Conservation (phyloP, 2,329 filamentous ascomycete species). For the Madurella mycetomatis region DNA sequence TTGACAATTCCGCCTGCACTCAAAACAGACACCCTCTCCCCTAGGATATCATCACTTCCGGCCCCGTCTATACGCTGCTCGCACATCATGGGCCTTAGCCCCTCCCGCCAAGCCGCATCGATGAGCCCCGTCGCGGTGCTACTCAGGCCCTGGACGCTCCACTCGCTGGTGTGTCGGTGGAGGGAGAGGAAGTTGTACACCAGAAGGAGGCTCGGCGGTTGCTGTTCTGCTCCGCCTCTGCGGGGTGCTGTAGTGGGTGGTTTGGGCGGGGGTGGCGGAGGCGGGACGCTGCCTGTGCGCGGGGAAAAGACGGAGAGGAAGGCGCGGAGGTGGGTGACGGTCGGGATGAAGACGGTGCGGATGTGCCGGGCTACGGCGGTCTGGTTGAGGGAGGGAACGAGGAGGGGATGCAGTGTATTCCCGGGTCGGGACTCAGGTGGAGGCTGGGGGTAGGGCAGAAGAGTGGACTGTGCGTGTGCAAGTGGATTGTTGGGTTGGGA, state of each 20-base stretch:
- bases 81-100: constrained; percentile 46
- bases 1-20: not conserved
- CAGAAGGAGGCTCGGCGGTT: constrained; percentile 44
- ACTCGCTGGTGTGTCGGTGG: constrained; percentile 66
- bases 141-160: constrained; percentile 69
- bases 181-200: constrained; percentile 62
- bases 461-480: not conserved
- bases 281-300: constrained; percentile 32
- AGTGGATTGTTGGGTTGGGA: too few species aligned
- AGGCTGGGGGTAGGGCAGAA: constrained; percentile 2
- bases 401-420: constrained; percentile 35
- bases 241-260: not conserved
- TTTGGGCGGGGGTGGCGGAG: constrained; percentile 6
- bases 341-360: constrained; percentile 67
- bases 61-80: constrained; percentile 17
- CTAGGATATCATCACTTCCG: constrained; percentile 36
- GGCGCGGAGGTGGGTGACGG: constrained; percentile 71
- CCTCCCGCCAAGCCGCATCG: constrained; percentile 50
- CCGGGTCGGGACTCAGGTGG: constrained; percentile 2
- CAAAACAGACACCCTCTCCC: constrained; percentile 34
- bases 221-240: constrained; percentile 7
- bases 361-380: constrained; percentile 66
- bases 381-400: constrained; percentile 63
- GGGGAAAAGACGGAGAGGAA: constrained; percentile 59
- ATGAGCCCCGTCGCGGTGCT: constrained; percentile 59